Evolutionary conservation across 352 stramenopile genomes (phyloP), one percentile per base, ranked within the genome.

Genomic region (Globisporangium ultimum): DNA sequence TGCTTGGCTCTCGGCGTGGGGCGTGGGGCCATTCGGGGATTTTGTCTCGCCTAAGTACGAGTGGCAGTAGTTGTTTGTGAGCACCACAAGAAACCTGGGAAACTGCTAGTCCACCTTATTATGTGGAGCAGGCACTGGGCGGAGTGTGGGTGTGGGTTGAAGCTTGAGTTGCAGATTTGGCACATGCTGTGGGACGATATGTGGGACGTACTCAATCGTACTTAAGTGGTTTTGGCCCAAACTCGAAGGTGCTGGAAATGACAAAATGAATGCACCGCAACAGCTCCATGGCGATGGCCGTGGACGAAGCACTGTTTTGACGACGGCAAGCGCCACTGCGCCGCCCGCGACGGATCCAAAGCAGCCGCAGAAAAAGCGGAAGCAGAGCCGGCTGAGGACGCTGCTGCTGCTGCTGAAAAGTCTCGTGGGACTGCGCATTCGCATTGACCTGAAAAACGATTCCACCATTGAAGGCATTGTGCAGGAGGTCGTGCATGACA

Each of bases 391-490:
- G 48, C 79, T 80, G 34, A 81, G 75, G 5, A 88, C 84, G 53
- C 63, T 95, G 51, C 61, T 95, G 46, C 55, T 95, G 49, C 62
- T 94, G 53, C 72, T 95, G 38, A 93, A 95, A 68, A 95, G 84
- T 61, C 81, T 95, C 53, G 74, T 88, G 55, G 81, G 84, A 13
- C 64, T 94, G 63, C 82, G 84, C 46, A 80, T 94, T 49, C 80
- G 77, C 34, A 86, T 93, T 42, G 80, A 95, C 32, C 67, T 93
- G 15, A 95, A 95, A 63, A 93, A 92, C 48, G 87, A 95, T 60
- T 84, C 67, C 17, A 58, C 84, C n/a, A 47, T 95, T 38, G 81
- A 91, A 50, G 86, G 87, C 15, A 60, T 90, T 11, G 84, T 95
- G 41, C 72, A 93, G 56, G 87, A 95, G 60, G 87, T 95, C 17